Conservation (phyloP, 2,329 filamentous ascomycete genomes). For the Colletotrichum spaethianum region DNA sequence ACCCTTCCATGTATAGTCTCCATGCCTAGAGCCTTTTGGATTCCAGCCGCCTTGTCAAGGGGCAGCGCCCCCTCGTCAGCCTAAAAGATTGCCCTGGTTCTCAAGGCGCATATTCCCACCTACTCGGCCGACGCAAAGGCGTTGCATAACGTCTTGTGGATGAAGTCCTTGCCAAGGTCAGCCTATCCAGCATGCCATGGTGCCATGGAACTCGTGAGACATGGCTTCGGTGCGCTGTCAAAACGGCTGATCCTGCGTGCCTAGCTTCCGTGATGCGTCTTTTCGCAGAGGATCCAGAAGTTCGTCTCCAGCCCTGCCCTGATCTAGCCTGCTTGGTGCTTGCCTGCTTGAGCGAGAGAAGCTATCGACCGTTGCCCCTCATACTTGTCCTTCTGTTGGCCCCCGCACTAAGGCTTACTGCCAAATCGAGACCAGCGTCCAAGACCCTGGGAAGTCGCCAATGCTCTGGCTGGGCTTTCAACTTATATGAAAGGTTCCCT, state of each 20-base stretch:
- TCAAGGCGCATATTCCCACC: conserved; percentile 10
- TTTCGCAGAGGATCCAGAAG: conserved; percentile 9
- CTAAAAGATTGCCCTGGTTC: background rate
- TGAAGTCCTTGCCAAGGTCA: conserved; percentile 6
- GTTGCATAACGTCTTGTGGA: conserved; percentile 10
- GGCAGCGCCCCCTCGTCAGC: background rate
- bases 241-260: conserved; percentile 19
- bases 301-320: background rate
- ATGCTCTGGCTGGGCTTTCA: background rate
- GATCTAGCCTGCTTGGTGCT: conserved; percentile 1
- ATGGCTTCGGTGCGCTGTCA: conserved; percentile 33
- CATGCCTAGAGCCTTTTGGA: conserved; percentile 2
- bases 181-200: conserved; percentile 23
- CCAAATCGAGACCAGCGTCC: background rate
- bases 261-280: conserved; percentile 12
- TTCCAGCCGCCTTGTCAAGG: conserved; percentile 9
- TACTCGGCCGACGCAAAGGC: conserved; percentile 25
- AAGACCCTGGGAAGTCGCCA: background rate
- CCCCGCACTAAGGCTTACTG: conserved; percentile 1
- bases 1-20: background rate
- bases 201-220: conserved; percentile 26
- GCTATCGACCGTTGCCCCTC: conserved; percentile 13
- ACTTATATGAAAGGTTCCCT: conserved; percentile 8
- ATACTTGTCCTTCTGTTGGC: background rate
- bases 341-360: background rate